Evolutionary conservation across 768 basidiomycete genomes (phyloP).

Genomic region (Hebeloma cylindrosporum): DNA sequence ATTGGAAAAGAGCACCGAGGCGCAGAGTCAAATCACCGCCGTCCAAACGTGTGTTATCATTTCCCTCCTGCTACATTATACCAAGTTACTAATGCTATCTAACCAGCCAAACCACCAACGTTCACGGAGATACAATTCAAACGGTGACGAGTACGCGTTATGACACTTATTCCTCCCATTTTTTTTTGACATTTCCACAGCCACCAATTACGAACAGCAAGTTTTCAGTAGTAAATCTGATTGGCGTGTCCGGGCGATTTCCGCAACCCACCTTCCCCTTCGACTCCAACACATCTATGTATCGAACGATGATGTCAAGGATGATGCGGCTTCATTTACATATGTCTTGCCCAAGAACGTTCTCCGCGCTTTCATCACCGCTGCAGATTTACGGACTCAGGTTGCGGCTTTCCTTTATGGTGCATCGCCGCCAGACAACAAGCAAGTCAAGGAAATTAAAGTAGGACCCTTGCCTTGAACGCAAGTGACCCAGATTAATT

Average conservation of each 20-base stretch:
- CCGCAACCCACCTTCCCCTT: slow-evolving; percentile 92
- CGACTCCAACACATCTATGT: slow-evolving; percentile 99
- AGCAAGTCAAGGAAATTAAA: slow-evolving; percentile 98
- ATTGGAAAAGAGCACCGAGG: slow-evolving; percentile 93
- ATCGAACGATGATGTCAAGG: slow-evolving; percentile 98
- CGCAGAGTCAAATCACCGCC: slow-evolving; percentile 93
- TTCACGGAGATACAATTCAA: slow-evolving; percentile 95
- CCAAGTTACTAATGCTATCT: slow-evolving; percentile 14
- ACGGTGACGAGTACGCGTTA: slow-evolving; percentile 85
- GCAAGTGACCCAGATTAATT: not conserved
- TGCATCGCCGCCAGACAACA: slow-evolving; percentile 90
- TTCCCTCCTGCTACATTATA: not conserved
- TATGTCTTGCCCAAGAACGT: slow-evolving; percentile 98
- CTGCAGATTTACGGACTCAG: slow-evolving; percentile 93
- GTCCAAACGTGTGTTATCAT: slow-evolving; percentile 69
- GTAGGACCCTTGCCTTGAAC: slow-evolving; percentile 22
- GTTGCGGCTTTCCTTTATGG: slow-evolving; percentile 95
- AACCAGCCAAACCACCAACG: slow-evolving; percentile 94
- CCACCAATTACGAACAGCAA: slow-evolving; percentile 97
- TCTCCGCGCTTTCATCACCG: slow-evolving; percentile 88
- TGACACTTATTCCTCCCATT: not conserved
- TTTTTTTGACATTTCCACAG: slow-evolving; percentile 33
- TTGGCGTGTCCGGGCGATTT: slow-evolving; percentile 98
- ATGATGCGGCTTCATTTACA: slow-evolving; percentile 92
- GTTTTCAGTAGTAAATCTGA: slow-evolving; percentile 99